Base-by-base conservation (phyloP, 345 rosid species). In the Linum tenue region DNA sequence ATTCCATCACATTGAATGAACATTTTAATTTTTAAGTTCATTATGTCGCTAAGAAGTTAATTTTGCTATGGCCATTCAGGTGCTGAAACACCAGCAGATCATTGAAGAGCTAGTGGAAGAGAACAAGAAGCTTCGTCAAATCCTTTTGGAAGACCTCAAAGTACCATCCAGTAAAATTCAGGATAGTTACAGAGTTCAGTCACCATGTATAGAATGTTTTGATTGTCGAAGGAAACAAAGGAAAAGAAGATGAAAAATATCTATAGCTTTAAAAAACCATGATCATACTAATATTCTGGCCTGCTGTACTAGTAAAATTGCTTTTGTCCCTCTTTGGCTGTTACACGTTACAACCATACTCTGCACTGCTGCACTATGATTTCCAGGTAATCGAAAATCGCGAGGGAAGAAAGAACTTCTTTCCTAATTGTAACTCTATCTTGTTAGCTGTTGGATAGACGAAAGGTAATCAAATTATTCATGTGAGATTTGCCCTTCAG, bases 201-300 rank as follows among this genome's bases (percentile, higher is more conserved):
- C 82, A 62, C 77, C 87, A 9, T 88, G 96, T 72, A 61, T 69
- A 5, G 85, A 90, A 71, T 88, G 99, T 76, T 90, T 94, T 31
- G 80, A 94, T 63, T 90, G 96, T 78, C 84, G 95, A 71, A 85
- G 99, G 79, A 94, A 85, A 77, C 95, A 82, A 67, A 86, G 99
- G 74, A 85, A 76, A 77, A 77, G 69, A 48, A 48, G 53, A 48
- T 48, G 15, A 48, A 48, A 48, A 41, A 8, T 48, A 5, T 9
- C 9, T 48, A 48, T 48, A 48, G 11, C 53, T 48, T 9, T 48
- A 10, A 7, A 22, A 22, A 22, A 22, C 31, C 31, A 22, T 22
- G 31, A 22, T 22, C 31, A 22, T 22, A 22, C 31, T 22, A 22
- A 22, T 22, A 22, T 22, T 22, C 31, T 22, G 31, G 31, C 31